phyloP scores from a whole-genome alignment of 1,284 basidiomycete species.

The Boletus smithii region DNA sequence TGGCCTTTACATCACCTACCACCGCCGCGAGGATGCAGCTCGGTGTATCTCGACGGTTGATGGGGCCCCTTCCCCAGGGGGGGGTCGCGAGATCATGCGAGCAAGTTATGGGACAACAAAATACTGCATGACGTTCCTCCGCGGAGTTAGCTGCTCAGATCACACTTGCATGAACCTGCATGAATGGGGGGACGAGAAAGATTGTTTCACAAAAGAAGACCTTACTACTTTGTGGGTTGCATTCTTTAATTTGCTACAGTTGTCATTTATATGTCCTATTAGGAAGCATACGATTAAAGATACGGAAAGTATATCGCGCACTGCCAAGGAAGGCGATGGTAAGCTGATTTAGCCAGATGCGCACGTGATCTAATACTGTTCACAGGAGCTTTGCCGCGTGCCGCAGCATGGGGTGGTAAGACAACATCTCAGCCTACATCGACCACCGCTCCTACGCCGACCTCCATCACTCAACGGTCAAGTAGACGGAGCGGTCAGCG shows the following conservation, averaged over 20 bases:
- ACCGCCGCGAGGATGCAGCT: slow-evolving; percentile 92
- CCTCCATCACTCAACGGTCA: slow-evolving; percentile 35
- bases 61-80: slow-evolving; percentile 81
- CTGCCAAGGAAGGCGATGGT: slow-evolving; percentile 65
- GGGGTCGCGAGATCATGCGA: slow-evolving; percentile 78
- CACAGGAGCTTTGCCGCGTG: slow-evolving; percentile 62
- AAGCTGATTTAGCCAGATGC: slow-evolving; percentile 19
- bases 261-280: slow-evolving; percentile 18
- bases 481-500: slow-evolving; percentile 43
- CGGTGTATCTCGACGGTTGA: slow-evolving; percentile 92
- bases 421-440: slow-evolving; percentile 28
- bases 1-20: slow-evolving; percentile 95
- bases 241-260: slow-evolving; percentile 6
- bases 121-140: slow-evolving; percentile 96
- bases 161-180: slow-evolving; percentile 93
- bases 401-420: slow-evolving; percentile 80
- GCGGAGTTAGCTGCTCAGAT: slow-evolving; percentile 83
- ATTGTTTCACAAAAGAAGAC: slow-evolving; percentile 94
- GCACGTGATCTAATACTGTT: slow-evolving; percentile 10
- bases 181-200: slow-evolving; percentile 98
- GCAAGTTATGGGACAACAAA: slow-evolving; percentile 97
- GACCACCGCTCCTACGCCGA: slow-evolving; percentile 17
- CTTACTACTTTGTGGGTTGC: slow-evolving; percentile 76
- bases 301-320: slow-evolving; percentile 60
- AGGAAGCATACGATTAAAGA: slow-evolving; percentile 89